Evolutionary conservation across 257 asterid genomes (phyloP).

Genomic region (Nyctanthes arbortristis): DNA sequence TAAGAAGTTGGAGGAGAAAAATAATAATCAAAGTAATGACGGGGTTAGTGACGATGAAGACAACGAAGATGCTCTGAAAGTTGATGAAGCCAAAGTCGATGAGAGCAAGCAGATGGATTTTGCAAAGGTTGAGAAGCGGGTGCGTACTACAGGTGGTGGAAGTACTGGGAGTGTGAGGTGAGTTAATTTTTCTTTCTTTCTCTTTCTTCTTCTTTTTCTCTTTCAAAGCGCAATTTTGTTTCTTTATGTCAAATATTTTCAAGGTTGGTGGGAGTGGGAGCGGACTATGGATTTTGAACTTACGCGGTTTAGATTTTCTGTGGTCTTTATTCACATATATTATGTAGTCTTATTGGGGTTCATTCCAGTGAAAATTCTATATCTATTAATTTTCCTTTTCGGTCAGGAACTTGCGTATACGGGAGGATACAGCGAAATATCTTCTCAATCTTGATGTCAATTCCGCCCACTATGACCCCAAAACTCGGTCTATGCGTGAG

Average conservation of each 20-base stretch:
- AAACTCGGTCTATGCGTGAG: conserved; percentile 99
- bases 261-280: too few relatives aligned
- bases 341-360: too few relatives aligned
- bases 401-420: conserved; percentile 88
- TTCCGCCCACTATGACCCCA: too few relatives aligned
- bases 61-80: conserved; percentile 75
- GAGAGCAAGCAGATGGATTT: conserved; percentile 99
- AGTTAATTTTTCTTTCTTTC: too few relatives aligned
- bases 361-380: conserved; percentile 4
- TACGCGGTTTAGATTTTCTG: too few relatives aligned
- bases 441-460: too few relatives aligned
- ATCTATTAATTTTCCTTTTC: too few relatives aligned
- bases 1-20: conserved; percentile 97
- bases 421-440: conserved; percentile 97
- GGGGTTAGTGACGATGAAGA: conserved; percentile 86
- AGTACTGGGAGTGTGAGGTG: conserved; percentile 98
- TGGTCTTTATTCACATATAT: too few relatives aligned
- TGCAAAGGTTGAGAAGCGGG: conserved; percentile 98
- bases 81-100: conserved; percentile 86
- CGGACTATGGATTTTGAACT: neutral
- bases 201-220: too few relatives aligned
- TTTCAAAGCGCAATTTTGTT: too few relatives aligned
- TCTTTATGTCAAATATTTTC: too few relatives aligned
- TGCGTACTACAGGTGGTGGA: too few relatives aligned
- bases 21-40: conserved; percentile 54